Base-by-base conservation (phyloP, 176 grass and related monocot genomes). In the Cenchrus purpureus region DNA sequence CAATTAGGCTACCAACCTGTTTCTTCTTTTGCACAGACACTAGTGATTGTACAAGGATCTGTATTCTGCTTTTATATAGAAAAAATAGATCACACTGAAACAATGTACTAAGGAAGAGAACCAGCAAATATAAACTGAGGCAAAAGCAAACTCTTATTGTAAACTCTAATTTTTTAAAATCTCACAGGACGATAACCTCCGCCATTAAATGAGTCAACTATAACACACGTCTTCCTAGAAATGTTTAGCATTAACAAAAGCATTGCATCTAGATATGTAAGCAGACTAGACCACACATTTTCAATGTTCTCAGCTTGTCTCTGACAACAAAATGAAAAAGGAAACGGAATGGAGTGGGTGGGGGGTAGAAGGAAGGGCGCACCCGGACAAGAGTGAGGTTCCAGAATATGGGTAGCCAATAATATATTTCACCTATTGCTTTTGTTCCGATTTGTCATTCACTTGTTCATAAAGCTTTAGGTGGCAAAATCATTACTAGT, bases 391-490 rank as follows among this genome's bases (percentile, higher is more conserved):
- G 20, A 75, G 61, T 61, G 13, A 55, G 54, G 52, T 79, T 32
- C 12, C 45, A 79, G 73, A 74, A n/a, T 70, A 51, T 34, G 53
- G 28, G 63, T 28, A 71, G 13, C 4, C 2, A 56, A n/a, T 49
- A 80, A 37, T 44, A 14, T 37, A 25, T 69, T 74, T 83, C 61
- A 80, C 19, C 59, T 80, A 69, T 52, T 55, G 45, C 44, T 80
- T 71, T 55, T 80, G 56, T 68, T 79, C 13, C 7, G 17, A 51
- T 82, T 77, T 86, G 86, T 78, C 83, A 86, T 57, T 71, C 17
- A 2, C 59, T 78, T 79, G 82, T 57, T 71, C 17, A 2, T 67
- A 56, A 63, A 52, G 5, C 63, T 55, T 80, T 80, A 75, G 68
- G 49, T 80, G 68, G 54, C 52, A 75, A 70, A 69, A 84, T 60